These are phyloP conservation scores for Boeremia exigua DNA, from an alignment of 2,329 filamentous ascomycete species.

Conservation along the genomic window DNA sequence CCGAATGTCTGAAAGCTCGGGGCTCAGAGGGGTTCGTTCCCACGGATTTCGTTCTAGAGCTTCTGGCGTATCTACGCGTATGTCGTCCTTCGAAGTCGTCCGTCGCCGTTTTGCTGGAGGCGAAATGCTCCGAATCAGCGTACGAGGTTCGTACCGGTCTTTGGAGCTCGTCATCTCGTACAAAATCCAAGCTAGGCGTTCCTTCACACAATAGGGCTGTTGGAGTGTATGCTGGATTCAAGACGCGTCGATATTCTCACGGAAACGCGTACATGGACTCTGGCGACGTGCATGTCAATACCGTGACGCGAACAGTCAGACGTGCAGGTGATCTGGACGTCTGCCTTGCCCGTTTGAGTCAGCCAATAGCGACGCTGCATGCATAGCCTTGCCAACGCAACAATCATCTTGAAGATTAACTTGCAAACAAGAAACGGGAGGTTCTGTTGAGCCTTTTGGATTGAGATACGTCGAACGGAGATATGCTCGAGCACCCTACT, in stretches of 20 bases:
- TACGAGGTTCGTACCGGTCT: no score
- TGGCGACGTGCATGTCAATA: no score
- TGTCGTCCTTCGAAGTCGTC: background rate
- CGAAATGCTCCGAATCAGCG: background rate
- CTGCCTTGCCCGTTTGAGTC: no score
- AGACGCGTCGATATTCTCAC: no score
- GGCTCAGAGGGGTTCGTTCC: background rate
- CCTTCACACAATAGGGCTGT: background rate
- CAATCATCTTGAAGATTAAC: background rate
- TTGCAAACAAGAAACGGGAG: background rate
- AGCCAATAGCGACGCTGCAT: no score
- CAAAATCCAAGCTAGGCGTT: background rate
- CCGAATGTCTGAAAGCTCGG: background rate
- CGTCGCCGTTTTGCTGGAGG: background rate
- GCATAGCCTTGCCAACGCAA: no score
- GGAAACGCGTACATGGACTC: no score
- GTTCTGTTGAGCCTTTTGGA: background rate
- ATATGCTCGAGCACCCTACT: background rate
- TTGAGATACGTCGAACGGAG: background rate
- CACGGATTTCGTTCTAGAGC: background rate
- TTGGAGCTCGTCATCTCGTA: background rate
- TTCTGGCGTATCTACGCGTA: background rate
- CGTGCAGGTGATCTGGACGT: no score
- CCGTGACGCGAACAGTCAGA: no score
- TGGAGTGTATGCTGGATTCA: no score